Evolutionary conservation across 1,284 basidiomycete genomes (phyloP), one percentile per base, ranked within the genome.

Genomic region (Wolfiporia cocos): DNA sequence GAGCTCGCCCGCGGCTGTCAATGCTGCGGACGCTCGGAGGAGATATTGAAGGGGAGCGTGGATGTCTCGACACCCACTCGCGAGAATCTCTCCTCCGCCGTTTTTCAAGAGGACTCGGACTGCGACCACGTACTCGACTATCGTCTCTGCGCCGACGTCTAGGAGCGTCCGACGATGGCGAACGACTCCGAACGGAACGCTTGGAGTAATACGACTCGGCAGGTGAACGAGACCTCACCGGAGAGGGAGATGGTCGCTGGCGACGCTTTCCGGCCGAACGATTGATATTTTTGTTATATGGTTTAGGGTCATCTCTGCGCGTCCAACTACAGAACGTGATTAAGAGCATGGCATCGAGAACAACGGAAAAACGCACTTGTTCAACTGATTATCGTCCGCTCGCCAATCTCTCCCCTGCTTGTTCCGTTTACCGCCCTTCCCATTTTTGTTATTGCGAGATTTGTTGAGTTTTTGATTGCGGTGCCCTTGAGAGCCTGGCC

Each of bases 131-230:
- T 23, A 57, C 54, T 26, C 73, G 71, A 54, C 73, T 78, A 7
- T 65, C 63, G 47, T 73, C 72, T 43, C 70, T 66, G 33, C 71
- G 73, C 37, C 69, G 70, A 33, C 74, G 74, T 52, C 78, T 78
- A 4, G 73, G 70, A 20, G 71, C 50, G 70, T 43, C 73, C 66
- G 34, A 67, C 21, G 85, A 81, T 38, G 68, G 69, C 32, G 83
- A 86, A 29, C 76, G 78, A 47, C 72, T 77, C 42, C 74, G 68
- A 37, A 81, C 82, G 21, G 84, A 85, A 33, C 67, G 73, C 39
- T 66, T 73, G n/a, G 81, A 81, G 45, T 73, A 74, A 47, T 71
- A 70, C 14, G 83, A 84, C 23, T 73, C 77, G 7, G 72, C 65
- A 5, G 81, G 81, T 5, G 82, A 82, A 22, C 68, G 58, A 4